Evolutionary conservation across 192 early-diverging fungal species (phyloP), one percentile per base, ranked within the genome.

Genomic region (Linnemannia elongata): DNA sequence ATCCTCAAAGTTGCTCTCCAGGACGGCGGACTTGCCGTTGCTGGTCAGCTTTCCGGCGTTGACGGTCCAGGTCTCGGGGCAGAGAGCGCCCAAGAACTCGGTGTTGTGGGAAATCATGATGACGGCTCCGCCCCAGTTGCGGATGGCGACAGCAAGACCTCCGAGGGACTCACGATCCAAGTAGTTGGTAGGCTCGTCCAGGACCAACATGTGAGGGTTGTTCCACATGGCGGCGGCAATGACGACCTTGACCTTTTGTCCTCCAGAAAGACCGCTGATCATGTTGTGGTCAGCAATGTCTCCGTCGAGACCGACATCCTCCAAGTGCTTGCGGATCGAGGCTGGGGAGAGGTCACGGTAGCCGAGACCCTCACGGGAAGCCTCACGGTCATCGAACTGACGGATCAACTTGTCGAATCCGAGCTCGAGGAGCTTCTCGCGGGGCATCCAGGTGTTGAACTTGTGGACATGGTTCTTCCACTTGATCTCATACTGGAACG

Each of bases 41-140:
- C 85, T 88, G 36, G 74, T 85, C 47, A 92, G 70, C 17, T 76
- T 33, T 74, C 95, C 95, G 57, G 90, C 91, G 41, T 94, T 92
- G 74, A 96, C 90, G 47, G 90, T 81, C 95, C 95, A 96, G 57
- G 90, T 89, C 90, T 96, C 95, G 71, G 92, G 92, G 88, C 94
- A 95, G 71, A 95, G 90, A 41, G 93, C 93, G 17, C 87, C 82
- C 69, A 94, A 93, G 88, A 96, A 96, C 88, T 96, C 95, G 73
- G 86, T 87, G 87, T 94, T 94, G 93, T 96, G 95, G 82, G 95
- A 95, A 90, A 96, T 95, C 90, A 96, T 94, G 36, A 96, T 91
- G 69, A 96, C 94, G 82, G 93, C 93, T 74, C 95, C 95, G 44
- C 92, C 93, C 89, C 91, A 96, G 52, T 92, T 92, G 74, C 91